These are phyloP conservation scores for Adansonia rubrostipa DNA, from an alignment of 441 rosid genomes.

Conservation along the genomic window DNA sequence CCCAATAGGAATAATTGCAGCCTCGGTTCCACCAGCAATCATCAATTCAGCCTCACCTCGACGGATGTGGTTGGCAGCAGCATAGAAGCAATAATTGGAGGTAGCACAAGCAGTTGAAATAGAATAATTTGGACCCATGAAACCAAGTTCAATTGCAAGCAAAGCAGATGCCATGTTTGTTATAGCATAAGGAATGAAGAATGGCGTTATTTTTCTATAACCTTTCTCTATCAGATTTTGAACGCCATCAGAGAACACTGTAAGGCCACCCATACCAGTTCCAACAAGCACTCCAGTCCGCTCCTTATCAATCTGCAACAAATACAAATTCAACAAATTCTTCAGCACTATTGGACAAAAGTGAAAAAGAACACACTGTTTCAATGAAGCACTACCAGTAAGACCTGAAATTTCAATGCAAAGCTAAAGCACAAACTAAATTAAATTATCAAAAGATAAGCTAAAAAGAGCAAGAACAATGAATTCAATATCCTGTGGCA, in stretches of 20 bases:
- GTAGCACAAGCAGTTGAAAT: conserved; percentile 98
- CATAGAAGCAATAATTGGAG: conserved; percentile 93
- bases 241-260: conserved; percentile 87
- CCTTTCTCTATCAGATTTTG: conserved; percentile 85
- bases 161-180: conserved; percentile 97
- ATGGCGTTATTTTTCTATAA: conserved; percentile 82
- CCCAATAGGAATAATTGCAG: conserved; percentile 92
- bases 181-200: conserved; percentile 93
- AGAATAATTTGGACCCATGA: conserved; percentile 98
- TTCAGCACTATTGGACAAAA: background rate
- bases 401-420: conserved; percentile 3
- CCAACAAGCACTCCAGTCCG: conserved; percentile 92
- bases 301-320: conserved; percentile 72
- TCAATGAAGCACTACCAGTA: conserved; percentile 4
- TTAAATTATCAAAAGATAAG: background rate
- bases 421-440: background rate
- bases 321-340: conserved; percentile 20
- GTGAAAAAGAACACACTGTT: background rate
- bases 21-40: conserved; percentile 99
- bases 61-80: conserved; percentile 97
- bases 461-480: background rate
- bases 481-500: background rate
- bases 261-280: conserved; percentile 97
- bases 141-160: conserved; percentile 88
- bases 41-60: conserved; percentile 97